Percentiles rank a stretch among this genome's conserved stretches.
phyloP scores from a whole-genome alignment of 257 asterid genomes.

The Fraxinus pennsylvanica region DNA sequence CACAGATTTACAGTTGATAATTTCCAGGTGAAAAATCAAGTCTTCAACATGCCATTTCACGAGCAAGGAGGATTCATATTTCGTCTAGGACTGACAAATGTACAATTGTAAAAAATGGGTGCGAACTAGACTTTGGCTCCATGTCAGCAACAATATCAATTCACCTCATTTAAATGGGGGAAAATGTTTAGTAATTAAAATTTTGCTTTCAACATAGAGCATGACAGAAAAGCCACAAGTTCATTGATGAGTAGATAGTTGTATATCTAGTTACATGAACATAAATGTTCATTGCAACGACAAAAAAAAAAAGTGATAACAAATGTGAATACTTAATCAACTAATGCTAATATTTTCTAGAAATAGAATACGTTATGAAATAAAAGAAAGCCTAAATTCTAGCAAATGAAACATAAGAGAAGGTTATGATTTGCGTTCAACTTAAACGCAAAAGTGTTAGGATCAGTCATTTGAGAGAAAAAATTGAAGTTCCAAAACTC shows the following conservation, averaged over 20 bases:
- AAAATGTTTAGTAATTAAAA: background rate
- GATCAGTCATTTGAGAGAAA: background rate
- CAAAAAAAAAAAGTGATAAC: background rate
- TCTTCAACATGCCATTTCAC: background rate
- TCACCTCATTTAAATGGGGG: background rate
- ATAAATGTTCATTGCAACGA: background rate
- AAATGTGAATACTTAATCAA: background rate
- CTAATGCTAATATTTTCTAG: background rate
- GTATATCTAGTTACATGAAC: background rate
- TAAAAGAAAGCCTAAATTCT: background rate
- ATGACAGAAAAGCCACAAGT: background rate
- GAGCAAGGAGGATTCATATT: background rate
- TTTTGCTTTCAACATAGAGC: background rate
- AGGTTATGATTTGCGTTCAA: background rate
- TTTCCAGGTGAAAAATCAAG: background rate
- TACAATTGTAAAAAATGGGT: background rate
- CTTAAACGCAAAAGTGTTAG: background rate
- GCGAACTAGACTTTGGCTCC: background rate
- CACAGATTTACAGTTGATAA: slow-evolving; percentile 2
- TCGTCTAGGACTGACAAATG: background rate
- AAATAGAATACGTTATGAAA: background rate
- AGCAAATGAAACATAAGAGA: background rate
- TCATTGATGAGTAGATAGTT: background rate
- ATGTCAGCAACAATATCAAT: background rate
- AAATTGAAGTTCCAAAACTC: background rate